phyloP scores from a whole-genome alignment of 2,329 filamentous ascomycete genomes.

The Rhynchosporium secalis region DNA sequence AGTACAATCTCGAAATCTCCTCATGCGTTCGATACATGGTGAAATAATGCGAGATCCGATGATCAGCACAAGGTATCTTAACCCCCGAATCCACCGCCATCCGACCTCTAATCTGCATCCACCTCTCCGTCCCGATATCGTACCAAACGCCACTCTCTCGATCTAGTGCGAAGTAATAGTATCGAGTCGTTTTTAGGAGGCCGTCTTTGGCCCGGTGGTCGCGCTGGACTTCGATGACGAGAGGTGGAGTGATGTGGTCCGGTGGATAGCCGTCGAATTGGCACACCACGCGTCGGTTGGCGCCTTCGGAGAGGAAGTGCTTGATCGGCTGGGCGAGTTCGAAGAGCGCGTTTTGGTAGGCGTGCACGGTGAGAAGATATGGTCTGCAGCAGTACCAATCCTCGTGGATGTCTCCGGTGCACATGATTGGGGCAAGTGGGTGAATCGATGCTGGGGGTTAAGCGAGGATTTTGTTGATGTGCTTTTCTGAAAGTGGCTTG shows the following conservation, averaged over 20 bases:
- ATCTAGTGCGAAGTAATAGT: neutral
- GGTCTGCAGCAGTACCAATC: conserved; percentile 2
- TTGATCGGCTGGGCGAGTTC: neutral
- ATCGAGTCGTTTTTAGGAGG: neutral
- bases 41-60: neutral
- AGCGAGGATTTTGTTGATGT: conserved; percentile 2
- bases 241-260: neutral
- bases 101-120: neutral
- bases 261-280: neutral
- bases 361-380: neutral
- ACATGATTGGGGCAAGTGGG: neutral
- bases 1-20: too few relatives aligned
- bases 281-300: neutral
- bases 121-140: neutral
- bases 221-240: neutral
- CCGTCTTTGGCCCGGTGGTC: neutral
- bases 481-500: neutral
- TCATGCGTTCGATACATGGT: too few relatives aligned
- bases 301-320: neutral
- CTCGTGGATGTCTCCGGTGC: neutral
- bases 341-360: neutral
- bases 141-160: neutral
- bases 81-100: neutral
- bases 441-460: neutral
- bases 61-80: neutral